Base-by-base conservation (phyloP, 768 basidiomycete genomes). In the Serendipita indica region DNA sequence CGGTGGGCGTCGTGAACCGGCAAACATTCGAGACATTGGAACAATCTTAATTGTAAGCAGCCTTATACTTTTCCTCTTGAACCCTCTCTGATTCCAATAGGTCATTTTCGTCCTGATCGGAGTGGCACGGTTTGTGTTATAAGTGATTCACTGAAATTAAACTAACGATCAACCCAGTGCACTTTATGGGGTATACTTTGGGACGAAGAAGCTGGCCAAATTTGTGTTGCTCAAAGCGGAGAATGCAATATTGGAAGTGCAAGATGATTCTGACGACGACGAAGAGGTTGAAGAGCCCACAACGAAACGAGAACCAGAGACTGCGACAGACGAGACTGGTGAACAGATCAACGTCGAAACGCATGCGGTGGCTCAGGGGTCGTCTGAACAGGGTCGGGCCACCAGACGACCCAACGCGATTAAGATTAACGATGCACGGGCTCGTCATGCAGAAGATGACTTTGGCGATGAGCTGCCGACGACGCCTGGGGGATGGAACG, bases 61-160 rank as follows among this genome's bases (percentile, higher is more conserved):
- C 2, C 27, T 6, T 18, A 43, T 4, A 43, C 16, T 18, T 43
- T n/a, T 18, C 7, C 5, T 6, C 2, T 43, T 7, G 7, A n/a
- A 43, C 27, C 41, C 5, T 7, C 27, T 7, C 41, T 43, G n/a
- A 43, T 5, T n/a, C 41, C 2, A 6, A n/a, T 25, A 43, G 41
- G n/a, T 54, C 49, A 54, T 54, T 30, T 54, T 54, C 25, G 49
- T 54, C 10, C 32, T 54, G 10, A 54, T 54, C 32, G 49, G 49
- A 4, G 49, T 54, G 12, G 49, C 49, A 10, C 22, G 49, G 49
- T 54, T n/a, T n/a, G 20, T 7, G 10, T n/a, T n/a, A 10, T 37
- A 10, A n/a, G n/a, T 37, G 10, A n/a, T 37, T 10, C n/a, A 37
- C 10, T 37, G 35, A 37, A 10, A 10, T 37, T n/a, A 37, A 37